These are phyloP conservation scores for Haplographium delicatum DNA, from an alignment of 495 filamentous ascomycete genomes.

Conservation along the genomic window DNA sequence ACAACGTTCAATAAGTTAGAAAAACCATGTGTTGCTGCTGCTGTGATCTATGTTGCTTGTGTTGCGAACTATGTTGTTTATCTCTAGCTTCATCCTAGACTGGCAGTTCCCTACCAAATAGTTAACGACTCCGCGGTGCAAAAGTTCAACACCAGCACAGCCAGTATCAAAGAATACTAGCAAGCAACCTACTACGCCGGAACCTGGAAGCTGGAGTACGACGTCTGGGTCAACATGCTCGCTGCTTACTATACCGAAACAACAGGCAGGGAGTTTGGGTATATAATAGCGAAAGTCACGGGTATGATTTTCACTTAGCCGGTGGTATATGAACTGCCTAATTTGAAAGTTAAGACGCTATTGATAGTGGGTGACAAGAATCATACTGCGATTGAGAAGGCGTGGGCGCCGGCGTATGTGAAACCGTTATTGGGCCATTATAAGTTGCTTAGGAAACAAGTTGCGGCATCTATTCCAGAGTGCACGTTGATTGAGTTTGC, in stretches of 20 bases:
- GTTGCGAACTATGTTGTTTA: no score
- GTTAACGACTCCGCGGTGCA: conserved; percentile 27
- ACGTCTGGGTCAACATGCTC: conserved; percentile 43
- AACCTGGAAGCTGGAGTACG: conserved; percentile 32
- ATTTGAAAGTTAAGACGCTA: conserved; percentile 31
- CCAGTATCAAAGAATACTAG: conserved; percentile 34
- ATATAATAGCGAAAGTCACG: conserved; percentile 32
- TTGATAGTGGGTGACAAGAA: conserved; percentile 37
- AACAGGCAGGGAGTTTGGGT: conserved; percentile 28
- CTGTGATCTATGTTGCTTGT: no score
- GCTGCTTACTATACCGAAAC: conserved; percentile 36
- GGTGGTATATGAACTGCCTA: conserved; percentile 37
- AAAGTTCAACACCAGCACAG: conserved; percentile 33
- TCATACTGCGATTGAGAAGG: conserved; percentile 40
- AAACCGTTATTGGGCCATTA: conserved; percentile 36
- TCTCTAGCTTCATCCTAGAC: no score
- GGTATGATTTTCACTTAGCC: conserved; percentile 42
- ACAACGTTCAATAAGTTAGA: no score
- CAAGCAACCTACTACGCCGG: conserved; percentile 40
- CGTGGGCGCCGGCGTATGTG: conserved; percentile 39
- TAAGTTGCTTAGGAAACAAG: conserved; percentile 35
- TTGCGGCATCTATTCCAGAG: conserved; percentile 34
- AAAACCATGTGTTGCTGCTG: no score
- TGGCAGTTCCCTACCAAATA: conserved; percentile 35
- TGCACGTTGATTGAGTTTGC: conserved; percentile 35